Conservation (phyloP, 2,329 filamentous ascomycete genomes). For the Rugonectria rugulosa region DNA sequence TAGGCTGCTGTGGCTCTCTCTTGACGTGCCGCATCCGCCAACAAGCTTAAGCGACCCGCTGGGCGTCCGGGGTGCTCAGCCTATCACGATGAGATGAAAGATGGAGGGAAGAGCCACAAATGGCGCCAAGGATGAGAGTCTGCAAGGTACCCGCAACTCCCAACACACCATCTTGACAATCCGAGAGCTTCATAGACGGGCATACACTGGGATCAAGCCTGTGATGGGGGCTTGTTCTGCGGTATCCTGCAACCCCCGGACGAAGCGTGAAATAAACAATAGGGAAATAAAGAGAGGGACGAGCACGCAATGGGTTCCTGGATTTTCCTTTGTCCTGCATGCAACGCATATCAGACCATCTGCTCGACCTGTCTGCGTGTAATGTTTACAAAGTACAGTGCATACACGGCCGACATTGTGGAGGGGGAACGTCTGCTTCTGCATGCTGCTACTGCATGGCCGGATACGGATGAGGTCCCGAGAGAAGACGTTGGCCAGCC, state of each 20-base stretch:
- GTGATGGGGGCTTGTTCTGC: background rate
- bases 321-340: background rate
- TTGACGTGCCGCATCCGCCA: slow-evolving; percentile 3
- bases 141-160: slow-evolving; percentile 39
- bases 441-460: too few species aligned
- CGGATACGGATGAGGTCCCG: background rate
- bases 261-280: background rate
- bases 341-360: background rate
- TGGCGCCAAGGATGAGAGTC: slow-evolving; percentile 7
- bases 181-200: too few species aligned
- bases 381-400: slow-evolving; percentile 4
- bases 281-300: background rate
- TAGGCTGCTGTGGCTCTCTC: slow-evolving; percentile 2
- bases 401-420: background rate
- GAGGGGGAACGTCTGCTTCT: too few species aligned
- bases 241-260: too few species aligned
- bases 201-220: background rate
- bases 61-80: background rate
- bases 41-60: slow-evolving; percentile 3
- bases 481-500: too few species aligned
- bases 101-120: background rate
- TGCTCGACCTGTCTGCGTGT: slow-evolving; percentile 2
- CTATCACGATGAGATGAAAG: slow-evolving; percentile 9
- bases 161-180: slow-evolving; percentile 20
- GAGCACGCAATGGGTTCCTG: background rate